A percentile compares a stretch with the other conserved stretches of the same genome.
These are phyloP conservation scores for Herpetomonas samuelpessoai DNA, from an alignment of 208 protist species.

Conservation along the genomic window DNA sequence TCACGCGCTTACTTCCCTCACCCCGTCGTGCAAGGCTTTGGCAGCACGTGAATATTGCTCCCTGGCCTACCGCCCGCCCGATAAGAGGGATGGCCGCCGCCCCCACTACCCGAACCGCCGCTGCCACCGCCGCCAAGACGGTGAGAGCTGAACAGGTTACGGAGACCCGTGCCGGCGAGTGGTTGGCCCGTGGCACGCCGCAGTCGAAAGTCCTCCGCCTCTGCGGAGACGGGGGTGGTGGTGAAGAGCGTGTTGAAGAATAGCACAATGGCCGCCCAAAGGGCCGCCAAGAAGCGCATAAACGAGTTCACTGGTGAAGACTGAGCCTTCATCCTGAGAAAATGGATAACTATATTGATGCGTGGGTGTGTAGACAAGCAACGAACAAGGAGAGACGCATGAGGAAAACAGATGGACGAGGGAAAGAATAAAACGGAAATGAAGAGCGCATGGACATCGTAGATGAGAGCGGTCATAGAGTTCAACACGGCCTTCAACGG, in stretches of 20 bases:
- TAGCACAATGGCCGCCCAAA: constrained; percentile 40
- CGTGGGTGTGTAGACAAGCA: no score
- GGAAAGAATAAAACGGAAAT: no score
- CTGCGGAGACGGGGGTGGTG: constrained; percentile 28
- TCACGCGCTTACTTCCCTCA: constrained; percentile 21
- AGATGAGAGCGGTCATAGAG: no score
- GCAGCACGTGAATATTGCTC: constrained; percentile 50
- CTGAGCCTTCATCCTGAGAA: background rate
- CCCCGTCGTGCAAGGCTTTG: constrained; percentile 29
- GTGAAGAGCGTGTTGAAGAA: constrained; percentile 75
- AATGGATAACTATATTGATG: no score
- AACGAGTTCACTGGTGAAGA: constrained; percentile 32
- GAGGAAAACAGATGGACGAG: no score
- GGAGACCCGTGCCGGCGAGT: background rate
- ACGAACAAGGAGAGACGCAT: no score
- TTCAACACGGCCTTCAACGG: no score
- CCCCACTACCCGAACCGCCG: constrained; percentile 20
- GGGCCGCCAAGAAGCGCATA: constrained; percentile 33
- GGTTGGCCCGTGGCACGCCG: constrained; percentile 6
- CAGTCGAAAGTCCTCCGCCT: constrained; percentile 37
- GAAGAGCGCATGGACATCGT: no score
- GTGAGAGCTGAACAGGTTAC: background rate
- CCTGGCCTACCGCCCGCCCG: constrained; percentile 6
- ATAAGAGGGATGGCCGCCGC: constrained; percentile 17
- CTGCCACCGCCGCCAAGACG: constrained; percentile 2